These are phyloP conservation scores for Capsicum baccatum DNA, from an alignment of 257 asterid genomes.

Conservation along the genomic window DNA sequence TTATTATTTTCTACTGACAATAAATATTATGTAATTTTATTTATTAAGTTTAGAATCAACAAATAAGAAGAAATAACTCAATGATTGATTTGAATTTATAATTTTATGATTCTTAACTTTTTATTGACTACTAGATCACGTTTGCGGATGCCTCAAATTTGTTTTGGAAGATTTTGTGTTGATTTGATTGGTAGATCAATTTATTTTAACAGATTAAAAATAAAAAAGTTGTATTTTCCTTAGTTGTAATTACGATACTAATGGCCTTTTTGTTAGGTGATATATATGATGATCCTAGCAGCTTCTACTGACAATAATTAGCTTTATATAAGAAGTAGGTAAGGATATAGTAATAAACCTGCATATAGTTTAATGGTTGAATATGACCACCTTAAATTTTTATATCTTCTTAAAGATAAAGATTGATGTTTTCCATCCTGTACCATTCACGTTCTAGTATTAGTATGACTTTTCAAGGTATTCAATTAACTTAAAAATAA, in stretches of 20 bases:
- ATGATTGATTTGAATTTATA: too few species aligned
- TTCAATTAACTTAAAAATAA: too few species aligned
- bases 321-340: too few species aligned
- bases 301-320: background rate
- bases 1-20: too few species aligned
- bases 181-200: background rate
- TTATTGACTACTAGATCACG: background rate
- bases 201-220: background rate
- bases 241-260: constrained; percentile 13
- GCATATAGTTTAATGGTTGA: background rate
- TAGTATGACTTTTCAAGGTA: too few species aligned
- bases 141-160: background rate
- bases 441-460: too few species aligned
- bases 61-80: too few species aligned
- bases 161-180: background rate
- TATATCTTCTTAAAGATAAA: background rate
- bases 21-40: too few species aligned
- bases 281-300: background rate
- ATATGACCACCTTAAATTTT: background rate
- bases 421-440: too few species aligned
- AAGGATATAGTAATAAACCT: too few species aligned
- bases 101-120: too few species aligned
- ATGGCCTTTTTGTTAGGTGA: background rate
- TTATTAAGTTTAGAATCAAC: too few species aligned
- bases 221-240: background rate